Conservation (phyloP, 805 yeast genomes). For the Wickerhamiella occidentalis region DNA sequence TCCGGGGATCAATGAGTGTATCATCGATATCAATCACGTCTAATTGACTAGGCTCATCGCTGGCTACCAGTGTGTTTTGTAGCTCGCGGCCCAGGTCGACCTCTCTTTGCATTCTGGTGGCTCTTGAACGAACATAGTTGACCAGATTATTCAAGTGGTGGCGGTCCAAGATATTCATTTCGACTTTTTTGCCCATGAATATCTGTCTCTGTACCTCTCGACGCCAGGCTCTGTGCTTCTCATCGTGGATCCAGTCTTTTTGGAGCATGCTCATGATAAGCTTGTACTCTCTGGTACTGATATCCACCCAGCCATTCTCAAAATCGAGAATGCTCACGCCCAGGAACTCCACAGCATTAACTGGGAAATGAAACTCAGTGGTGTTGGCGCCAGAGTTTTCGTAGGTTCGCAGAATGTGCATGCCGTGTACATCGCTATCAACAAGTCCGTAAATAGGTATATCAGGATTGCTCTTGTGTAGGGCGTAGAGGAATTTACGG, state of each 20-base stretch:
- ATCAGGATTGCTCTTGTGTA: constrained; percentile 25
- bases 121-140: constrained; percentile 15
- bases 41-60: no score
- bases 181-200: constrained; percentile 41
- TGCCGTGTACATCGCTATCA: constrained; percentile 57
- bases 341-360: constrained; percentile 22
- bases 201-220: constrained; percentile 45
- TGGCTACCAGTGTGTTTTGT: no score
- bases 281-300: constrained; percentile 26
- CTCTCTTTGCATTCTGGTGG: not conserved
- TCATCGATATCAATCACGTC: not conserved
- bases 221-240: constrained; percentile 21
- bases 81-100: not conserved
- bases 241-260: constrained; percentile 21
- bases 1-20: not conserved
- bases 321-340: constrained; percentile 37
- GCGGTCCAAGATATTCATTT: constrained; percentile 38
- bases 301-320: constrained; percentile 24
- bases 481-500: constrained; percentile 29
- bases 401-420: constrained; percentile 37
- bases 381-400: constrained; percentile 18
- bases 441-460: constrained; percentile 38
- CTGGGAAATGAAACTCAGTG: constrained; percentile 12
- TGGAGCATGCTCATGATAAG: constrained; percentile 26
- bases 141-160: constrained; percentile 16